These are phyloP conservation scores for Dictyostelium citrinum DNA, from an alignment of 78 protist species.

Conservation along the genomic window DNA sequence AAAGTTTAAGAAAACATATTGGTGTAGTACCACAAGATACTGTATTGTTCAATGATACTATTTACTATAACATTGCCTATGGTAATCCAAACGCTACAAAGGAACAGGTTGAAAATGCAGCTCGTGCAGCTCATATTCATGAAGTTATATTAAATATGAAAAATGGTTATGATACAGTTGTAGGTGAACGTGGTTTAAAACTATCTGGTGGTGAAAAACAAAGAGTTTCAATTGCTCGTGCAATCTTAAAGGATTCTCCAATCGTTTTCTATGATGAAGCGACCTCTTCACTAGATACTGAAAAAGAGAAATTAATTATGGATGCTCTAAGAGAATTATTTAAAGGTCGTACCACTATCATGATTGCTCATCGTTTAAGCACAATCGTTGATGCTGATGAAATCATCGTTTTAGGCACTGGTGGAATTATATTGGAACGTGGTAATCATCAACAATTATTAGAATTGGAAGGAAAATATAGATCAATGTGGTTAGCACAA, in stretches of 20 bases:
- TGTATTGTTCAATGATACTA: slow-evolving; percentile 93
- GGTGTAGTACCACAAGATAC: slow-evolving; percentile 94
- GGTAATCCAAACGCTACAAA: slow-evolving; percentile 73
- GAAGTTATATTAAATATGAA: slow-evolving; percentile 82
- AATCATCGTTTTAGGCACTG: slow-evolving; percentile 81
- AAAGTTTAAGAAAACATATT: slow-evolving; percentile 69
- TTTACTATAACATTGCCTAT: slow-evolving; percentile 88
- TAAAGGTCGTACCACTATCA: slow-evolving; percentile 71
- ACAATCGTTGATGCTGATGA: slow-evolving; percentile 88
- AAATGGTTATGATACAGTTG: slow-evolving; percentile 83
- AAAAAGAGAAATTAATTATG: slow-evolving; percentile 90
- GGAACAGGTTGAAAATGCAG: slow-evolving; percentile 82
- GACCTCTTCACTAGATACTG: slow-evolving; percentile 92
- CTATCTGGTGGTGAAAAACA: slow-evolving; percentile 6
- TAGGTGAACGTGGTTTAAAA: slow-evolving; percentile 90
- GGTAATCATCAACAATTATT: slow-evolving; percentile 90
- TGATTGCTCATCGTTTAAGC: slow-evolving; percentile 92
- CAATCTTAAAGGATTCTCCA: slow-evolving; percentile 49
- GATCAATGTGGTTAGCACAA: slow-evolving; percentile 79
- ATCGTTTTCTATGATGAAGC: slow-evolving; percentile 91
- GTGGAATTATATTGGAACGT: slow-evolving; percentile 81
- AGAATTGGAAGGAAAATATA: slow-evolving; percentile 77
- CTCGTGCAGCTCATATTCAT: slow-evolving; percentile 85
- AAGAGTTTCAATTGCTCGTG: slow-evolving; percentile 65
- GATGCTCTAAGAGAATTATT: slow-evolving; percentile 75